Evolutionary conservation across 139 green algal species (phyloP).

Genomic region (Coelastrella sp.): DNA sequence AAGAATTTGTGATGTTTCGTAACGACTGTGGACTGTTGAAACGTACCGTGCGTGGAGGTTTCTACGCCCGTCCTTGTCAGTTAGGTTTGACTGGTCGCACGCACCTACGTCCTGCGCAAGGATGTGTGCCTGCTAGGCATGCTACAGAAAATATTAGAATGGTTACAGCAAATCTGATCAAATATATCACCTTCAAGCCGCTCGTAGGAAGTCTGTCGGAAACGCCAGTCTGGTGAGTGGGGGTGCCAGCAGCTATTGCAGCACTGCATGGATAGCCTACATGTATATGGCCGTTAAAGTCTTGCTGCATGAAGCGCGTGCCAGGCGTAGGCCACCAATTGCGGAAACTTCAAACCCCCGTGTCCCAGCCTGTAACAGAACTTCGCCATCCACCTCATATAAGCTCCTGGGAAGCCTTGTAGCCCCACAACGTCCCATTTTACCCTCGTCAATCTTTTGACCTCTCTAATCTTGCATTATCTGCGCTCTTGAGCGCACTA

Average conservation of each 20-base stretch:
- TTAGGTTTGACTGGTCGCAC: background rate
- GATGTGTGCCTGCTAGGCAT: too few relatives aligned
- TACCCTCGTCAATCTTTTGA: background rate
- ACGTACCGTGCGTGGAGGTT: too few relatives aligned
- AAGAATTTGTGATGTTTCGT: too few relatives aligned
- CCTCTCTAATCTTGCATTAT: background rate
- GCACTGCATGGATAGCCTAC: too few relatives aligned
- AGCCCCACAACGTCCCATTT: background rate
- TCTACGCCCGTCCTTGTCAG: background rate
- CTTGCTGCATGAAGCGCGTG: background rate
- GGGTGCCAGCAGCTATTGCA: too few relatives aligned
- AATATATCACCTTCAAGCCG: too few relatives aligned
- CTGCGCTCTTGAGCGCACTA: slow-evolving; percentile 2
- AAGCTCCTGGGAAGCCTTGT: background rate
- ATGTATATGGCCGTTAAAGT: too few relatives aligned
- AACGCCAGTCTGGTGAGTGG: too few relatives aligned
- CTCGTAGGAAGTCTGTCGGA: too few relatives aligned
- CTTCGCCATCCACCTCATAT: background rate
- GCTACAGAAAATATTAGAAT: too few relatives aligned
- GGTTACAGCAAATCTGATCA: too few relatives aligned
- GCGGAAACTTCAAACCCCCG: background rate
- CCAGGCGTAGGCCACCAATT: background rate
- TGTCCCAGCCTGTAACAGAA: background rate
- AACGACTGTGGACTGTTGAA: too few relatives aligned
- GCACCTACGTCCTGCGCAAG: background rate